Percentiles rank a stretch among this genome's conserved stretches.
Evolutionary conservation across 1,284 basidiomycete genomes (phyloP).

Genomic region (Xanthoconium separans): DNA sequence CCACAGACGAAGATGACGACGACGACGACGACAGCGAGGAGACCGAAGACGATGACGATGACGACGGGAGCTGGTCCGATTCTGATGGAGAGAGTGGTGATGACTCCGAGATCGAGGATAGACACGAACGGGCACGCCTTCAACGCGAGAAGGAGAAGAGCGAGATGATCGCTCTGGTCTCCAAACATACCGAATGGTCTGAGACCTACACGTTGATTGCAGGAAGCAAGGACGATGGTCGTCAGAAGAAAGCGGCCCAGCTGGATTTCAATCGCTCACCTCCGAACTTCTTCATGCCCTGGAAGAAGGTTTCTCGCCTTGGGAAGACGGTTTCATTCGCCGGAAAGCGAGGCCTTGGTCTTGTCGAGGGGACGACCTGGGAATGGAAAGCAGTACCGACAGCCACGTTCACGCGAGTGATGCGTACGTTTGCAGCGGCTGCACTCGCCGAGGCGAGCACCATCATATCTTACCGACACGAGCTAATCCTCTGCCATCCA

Average conservation of each 20-base stretch:
- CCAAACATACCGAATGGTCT: not conserved
- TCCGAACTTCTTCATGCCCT: not conserved
- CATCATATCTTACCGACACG: not conserved
- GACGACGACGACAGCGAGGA: too few relatives aligned
- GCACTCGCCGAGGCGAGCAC: not conserved
- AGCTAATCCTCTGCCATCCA: not conserved
- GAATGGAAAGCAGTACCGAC: not conserved
- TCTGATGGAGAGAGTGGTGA: not conserved
- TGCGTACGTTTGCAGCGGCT: not conserved
- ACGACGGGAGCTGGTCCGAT: too few relatives aligned
- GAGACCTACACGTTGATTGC: not conserved
- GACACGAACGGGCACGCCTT: not conserved
- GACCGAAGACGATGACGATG: not conserved
- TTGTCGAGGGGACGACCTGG: constrained; percentile 1
- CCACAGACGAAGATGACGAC: too few relatives aligned
- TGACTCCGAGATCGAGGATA: too few relatives aligned
- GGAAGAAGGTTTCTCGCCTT: not conserved
- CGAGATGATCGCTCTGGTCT: not conserved
- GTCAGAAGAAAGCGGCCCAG: not conserved
- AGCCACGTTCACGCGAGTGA: not conserved
- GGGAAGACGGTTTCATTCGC: fast-evolving
- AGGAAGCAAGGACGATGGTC: not conserved
- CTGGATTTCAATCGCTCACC: not conserved
- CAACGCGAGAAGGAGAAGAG: not conserved
- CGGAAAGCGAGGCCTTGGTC: not conserved